Evolutionary conservation across 2,329 filamentous ascomycete genomes (phyloP).

Genomic region (Teratosphaeria pseudoeucalypti): DNA sequence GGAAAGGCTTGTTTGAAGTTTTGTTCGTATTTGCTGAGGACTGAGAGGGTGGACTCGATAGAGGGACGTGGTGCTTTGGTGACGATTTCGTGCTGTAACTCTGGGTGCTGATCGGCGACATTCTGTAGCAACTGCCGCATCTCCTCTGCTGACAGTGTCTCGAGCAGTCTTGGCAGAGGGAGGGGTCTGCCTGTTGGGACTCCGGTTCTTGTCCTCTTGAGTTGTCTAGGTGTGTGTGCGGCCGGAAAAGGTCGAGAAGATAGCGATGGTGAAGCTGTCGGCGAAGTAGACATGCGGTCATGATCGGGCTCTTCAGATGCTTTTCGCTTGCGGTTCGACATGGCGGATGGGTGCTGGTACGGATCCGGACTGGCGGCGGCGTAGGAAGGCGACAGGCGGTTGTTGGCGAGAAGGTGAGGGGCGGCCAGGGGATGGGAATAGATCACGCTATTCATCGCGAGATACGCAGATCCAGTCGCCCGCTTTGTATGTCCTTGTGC

Average conservation of each 20-base stretch:
- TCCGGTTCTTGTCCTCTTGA: conserved; percentile 58
- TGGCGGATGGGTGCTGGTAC: conserved; percentile 16
- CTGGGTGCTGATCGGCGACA: conserved; percentile 81
- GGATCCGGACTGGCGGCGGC: conserved; percentile 26
- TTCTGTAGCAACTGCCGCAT: conserved; percentile 78
- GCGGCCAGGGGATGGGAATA: conserved; percentile 46
- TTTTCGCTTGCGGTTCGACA: conserved; percentile 67
- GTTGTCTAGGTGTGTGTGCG: conserved; percentile 50
- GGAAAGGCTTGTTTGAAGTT: conserved; percentile 72
- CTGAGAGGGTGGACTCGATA: conserved; percentile 66
- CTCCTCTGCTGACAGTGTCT: conserved; percentile 79
- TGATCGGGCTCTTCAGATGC: conserved; percentile 59
- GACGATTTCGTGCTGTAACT: conserved; percentile 75
- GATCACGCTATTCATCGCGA: conserved; percentile 51
- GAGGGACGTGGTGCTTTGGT: conserved; percentile 78
- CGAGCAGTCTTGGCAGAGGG: conserved; percentile 67
- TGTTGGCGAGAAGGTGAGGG: conserved; percentile 50
- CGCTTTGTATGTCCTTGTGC: neutral
- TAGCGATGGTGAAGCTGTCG: conserved; percentile 68
- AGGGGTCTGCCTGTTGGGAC: conserved; percentile 53
- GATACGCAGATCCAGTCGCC: neutral
- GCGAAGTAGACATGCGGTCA: conserved; percentile 84
- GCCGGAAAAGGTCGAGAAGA: conserved; percentile 52
- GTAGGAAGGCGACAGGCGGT: conserved; percentile 50
- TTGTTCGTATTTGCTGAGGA: conserved; percentile 72